These are phyloP conservation scores for Nymphaea thermarum DNA, from an alignment of 164 flowering plant genomes.

Conservation along the genomic window DNA sequence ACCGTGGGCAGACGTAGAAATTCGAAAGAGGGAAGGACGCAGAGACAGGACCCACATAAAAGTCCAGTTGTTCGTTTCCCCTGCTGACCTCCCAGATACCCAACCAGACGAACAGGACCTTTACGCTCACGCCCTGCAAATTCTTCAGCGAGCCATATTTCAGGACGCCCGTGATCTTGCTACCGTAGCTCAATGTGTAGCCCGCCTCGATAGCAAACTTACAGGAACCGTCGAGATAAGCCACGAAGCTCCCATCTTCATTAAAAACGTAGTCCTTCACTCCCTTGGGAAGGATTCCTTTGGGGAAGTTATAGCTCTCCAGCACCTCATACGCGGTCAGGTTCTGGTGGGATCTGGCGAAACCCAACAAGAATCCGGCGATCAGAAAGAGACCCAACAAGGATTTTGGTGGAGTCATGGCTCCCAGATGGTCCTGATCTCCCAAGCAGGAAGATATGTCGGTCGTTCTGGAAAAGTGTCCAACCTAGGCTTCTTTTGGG, in stretches of 20 bases:
- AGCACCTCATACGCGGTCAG: constrained; percentile 18
- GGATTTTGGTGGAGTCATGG: constrained; percentile 7
- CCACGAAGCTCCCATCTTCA: constrained; percentile 21
- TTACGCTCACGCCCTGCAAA: constrained; percentile 21
- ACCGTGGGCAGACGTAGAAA: constrained; percentile 17
- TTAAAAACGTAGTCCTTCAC: constrained; percentile 13
- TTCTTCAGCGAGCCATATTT: constrained; percentile 16
- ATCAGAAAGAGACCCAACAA: constrained; percentile 3
- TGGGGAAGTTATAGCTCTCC: constrained; percentile 22
- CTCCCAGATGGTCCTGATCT: background rate
- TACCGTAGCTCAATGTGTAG: constrained; percentile 14
- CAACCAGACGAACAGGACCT: constrained; percentile 18
- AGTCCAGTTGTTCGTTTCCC: constrained; percentile 8
- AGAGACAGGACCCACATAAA: constrained; percentile 15
- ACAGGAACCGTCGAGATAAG: constrained; percentile 11
- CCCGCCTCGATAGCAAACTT: constrained; percentile 15
- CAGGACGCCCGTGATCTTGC: constrained; percentile 14
- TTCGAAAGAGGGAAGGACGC: constrained; percentile 19
- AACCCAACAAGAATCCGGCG: background rate
- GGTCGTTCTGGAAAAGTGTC: background rate
- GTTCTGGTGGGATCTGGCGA: constrained; percentile 4
- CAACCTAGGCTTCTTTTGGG: background rate
- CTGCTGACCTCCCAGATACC: constrained; percentile 13
- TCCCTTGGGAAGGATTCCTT: constrained; percentile 22
- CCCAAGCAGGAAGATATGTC: background rate